A percentile compares a stretch with the other conserved stretches of the same genome.
Conservation (phyloP, 768 basidiomycete species). For the Galerina marginata region DNA sequence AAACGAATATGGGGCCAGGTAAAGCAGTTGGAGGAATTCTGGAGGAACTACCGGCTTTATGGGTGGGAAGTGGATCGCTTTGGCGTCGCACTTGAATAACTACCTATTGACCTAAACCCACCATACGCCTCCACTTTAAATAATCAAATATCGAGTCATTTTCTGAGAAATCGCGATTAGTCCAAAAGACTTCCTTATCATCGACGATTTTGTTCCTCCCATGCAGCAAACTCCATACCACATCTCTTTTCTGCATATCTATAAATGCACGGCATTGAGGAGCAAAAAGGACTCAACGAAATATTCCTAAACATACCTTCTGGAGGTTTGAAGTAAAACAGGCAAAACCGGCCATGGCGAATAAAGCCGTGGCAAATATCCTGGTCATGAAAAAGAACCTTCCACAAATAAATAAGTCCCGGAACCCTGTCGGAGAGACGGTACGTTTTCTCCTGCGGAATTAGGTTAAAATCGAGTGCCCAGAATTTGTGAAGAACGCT, state of each 20-base stretch:
- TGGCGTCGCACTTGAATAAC: neutral
- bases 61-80: slow-evolving; percentile 7
- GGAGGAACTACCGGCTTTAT: neutral
- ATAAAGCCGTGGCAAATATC: neutral
- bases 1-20: slow-evolving; percentile 4
- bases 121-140: slow-evolving; percentile 4
- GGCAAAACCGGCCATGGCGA: slow-evolving; percentile 4
- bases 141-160: neutral
- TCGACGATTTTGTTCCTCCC: neutral
- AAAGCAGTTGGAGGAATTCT: neutral
- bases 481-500: neutral
- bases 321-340: neutral
- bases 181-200: slow-evolving; percentile 7
- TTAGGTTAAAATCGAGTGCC: neutral
- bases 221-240: neutral
- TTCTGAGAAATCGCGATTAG: neutral
- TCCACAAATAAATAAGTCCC: neutral
- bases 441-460: neutral
- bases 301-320: neutral
- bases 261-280: neutral
- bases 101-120: neutral
- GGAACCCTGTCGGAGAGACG: neutral
- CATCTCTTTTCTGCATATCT: neutral
- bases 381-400: neutral
- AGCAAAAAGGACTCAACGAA: neutral